phyloP scores from a whole-genome alignment of 345 rosid species.

The Hibiscus syriacus region DNA sequence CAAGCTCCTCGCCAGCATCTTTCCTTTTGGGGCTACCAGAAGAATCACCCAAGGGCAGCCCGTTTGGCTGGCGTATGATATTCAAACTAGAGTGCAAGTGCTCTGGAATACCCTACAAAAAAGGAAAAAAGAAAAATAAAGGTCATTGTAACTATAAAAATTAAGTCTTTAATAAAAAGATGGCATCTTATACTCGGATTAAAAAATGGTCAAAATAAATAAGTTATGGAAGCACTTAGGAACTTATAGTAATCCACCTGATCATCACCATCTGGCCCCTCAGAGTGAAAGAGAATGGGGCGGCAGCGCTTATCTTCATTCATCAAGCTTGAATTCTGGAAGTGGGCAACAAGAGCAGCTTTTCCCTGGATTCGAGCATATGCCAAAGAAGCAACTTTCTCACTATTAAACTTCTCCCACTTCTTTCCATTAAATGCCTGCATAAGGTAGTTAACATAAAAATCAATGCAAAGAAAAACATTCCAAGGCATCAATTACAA shows the following conservation, averaged over 20 bases:
- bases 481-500: background rate
- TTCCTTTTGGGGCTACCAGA: slow-evolving; percentile 21
- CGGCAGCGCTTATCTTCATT: slow-evolving; percentile 89
- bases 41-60: slow-evolving; percentile 18
- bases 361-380: slow-evolving; percentile 84
- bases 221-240: background rate
- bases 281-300: slow-evolving; percentile 55
- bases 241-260: slow-evolving; percentile 25
- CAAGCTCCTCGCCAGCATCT: slow-evolving; percentile 17
- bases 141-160: background rate
- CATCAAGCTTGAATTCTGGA: slow-evolving; percentile 88
- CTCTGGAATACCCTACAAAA: slow-evolving; percentile 28
- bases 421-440: slow-evolving; percentile 87
- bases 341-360: slow-evolving; percentile 68
- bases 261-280: slow-evolving; percentile 28
- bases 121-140: background rate
- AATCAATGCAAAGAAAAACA: slow-evolving; percentile 6
- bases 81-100: slow-evolving; percentile 33
- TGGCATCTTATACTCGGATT: background rate
- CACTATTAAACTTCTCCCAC: slow-evolving; percentile 91
- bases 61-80: slow-evolving; percentile 34
- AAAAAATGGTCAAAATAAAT: background rate
- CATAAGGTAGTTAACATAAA: slow-evolving; percentile 11
- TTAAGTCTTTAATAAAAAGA: background rate
- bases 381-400: slow-evolving; percentile 83